phyloP scores from a whole-genome alignment of 495 filamentous ascomycete genomes.

The Penicillium subrubescens region DNA sequence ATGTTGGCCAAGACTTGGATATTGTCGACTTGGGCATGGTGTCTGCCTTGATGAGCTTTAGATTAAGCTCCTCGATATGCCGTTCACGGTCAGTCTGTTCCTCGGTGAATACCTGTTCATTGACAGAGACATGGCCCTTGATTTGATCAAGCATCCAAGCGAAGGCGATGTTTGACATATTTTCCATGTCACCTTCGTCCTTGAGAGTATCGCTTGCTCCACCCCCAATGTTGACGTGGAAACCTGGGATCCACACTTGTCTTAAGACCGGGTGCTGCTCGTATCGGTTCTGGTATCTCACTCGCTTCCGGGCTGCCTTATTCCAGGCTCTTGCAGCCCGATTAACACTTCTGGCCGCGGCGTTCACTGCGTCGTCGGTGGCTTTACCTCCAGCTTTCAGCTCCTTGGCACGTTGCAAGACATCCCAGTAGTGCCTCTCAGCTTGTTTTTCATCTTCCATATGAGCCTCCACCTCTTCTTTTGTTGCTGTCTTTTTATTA shows the following conservation, averaged over 20 bases:
- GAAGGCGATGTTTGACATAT: conserved; percentile 28
- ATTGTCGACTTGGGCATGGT: neutral
- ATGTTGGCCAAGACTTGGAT: conserved; percentile 8
- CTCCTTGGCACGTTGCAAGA: conserved; percentile 9
- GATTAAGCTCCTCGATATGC: conserved; percentile 7
- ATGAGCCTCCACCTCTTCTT: conserved; percentile 14
- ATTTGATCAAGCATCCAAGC: conserved; percentile 30
- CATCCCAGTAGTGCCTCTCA: conserved; percentile 5
- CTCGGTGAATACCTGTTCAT: conserved; percentile 14
- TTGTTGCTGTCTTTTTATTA: conserved; percentile 23
- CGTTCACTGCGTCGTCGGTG: conserved; percentile 17
- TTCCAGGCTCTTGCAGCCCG: conserved; percentile 15
- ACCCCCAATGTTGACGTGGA: conserved; percentile 51
- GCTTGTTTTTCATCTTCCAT: neutral
- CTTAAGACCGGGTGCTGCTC: conserved; percentile 13
- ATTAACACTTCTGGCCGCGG: conserved; percentile 12
- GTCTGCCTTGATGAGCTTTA: neutral
- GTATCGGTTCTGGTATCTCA: conserved; percentile 14
- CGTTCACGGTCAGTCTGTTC: conserved; percentile 16
- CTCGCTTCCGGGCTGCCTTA: conserved; percentile 8
- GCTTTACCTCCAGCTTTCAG: conserved; percentile 16
- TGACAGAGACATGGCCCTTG: conserved; percentile 17
- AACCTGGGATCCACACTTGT: conserved; percentile 43
- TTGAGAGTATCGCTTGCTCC: conserved; percentile 11
- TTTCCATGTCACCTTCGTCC: conserved; percentile 25